These are phyloP conservation scores for Yarrowia hollandica DNA, from an alignment of 805 yeast species.

Conservation along the genomic window DNA sequence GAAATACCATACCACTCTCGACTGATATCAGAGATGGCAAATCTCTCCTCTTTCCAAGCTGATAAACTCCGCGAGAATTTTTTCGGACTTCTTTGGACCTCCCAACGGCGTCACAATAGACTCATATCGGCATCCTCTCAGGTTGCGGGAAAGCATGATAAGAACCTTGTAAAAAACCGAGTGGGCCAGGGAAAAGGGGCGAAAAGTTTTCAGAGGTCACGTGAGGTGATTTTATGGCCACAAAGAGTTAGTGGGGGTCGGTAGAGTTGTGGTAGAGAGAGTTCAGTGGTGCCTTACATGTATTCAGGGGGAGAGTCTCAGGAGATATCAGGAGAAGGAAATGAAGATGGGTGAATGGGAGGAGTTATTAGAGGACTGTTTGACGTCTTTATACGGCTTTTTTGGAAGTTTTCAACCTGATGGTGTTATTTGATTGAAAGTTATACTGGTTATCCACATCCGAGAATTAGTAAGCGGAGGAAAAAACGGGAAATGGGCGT, in stretches of 20 bases:
- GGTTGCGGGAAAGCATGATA: not conserved
- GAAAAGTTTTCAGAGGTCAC: not conserved
- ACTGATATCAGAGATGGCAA: not conserved
- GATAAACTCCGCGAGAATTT: not conserved
- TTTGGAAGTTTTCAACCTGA: too few relatives aligned
- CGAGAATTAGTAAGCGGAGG: not conserved
- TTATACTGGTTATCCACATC: not conserved
- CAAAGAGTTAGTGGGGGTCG: not conserved
- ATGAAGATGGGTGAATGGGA: too few relatives aligned
- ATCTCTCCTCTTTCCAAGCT: not conserved
- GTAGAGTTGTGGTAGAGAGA: too few relatives aligned
- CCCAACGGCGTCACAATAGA: not conserved
- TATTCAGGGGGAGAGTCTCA: too few relatives aligned
- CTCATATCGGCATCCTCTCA: constrained; percentile 9
- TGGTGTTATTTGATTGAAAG: too few relatives aligned
- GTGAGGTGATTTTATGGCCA: not conserved
- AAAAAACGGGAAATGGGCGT: not conserved
- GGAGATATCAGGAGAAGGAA: too few relatives aligned
- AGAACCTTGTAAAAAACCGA: constrained; percentile 14
- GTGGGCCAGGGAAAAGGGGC: not conserved
- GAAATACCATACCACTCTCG: not conserved
- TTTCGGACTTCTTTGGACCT: not conserved
- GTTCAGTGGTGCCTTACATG: not conserved
- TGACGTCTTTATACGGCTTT: too few relatives aligned
- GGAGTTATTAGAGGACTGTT: too few relatives aligned